Conservation (phyloP, 257 asterid genomes). For the Dorcoceras hygrometricum region DNA sequence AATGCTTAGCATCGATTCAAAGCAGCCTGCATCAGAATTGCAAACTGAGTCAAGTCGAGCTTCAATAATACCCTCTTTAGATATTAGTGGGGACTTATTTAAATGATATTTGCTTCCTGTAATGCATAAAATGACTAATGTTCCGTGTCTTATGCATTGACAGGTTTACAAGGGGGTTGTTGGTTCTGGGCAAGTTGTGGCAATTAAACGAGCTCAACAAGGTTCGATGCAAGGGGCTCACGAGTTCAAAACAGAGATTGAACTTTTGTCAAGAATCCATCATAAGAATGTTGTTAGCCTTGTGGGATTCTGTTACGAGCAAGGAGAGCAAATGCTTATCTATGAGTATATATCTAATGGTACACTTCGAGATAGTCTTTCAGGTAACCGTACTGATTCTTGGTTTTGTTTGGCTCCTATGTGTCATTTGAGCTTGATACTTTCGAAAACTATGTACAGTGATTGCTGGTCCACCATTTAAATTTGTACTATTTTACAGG, state of each 20-base stretch:
- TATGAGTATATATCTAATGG: slow-evolving; percentile 84
- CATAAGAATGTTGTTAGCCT: slow-evolving; percentile 86
- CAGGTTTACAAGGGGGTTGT: slow-evolving; percentile 76
- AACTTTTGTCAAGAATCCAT: slow-evolving; percentile 85
- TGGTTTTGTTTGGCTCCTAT: not conserved
- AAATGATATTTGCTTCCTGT: slow-evolving; percentile 1
- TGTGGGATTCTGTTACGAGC: slow-evolving; percentile 91
- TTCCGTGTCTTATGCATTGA: slow-evolving; percentile 1
- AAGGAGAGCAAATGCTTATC: slow-evolving; percentile 89
- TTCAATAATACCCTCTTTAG: not conserved
- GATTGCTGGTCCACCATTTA: not conserved
- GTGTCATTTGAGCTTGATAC: not conserved
- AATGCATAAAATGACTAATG: not conserved
- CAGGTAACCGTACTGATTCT: slow-evolving; percentile 42
- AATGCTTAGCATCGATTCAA: not conserved
- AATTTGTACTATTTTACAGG: slow-evolving; percentile 31
- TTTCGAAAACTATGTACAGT: not conserved
- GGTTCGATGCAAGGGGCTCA: slow-evolving; percentile 89
- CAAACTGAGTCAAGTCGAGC: not conserved
- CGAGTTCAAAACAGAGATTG: slow-evolving; percentile 90
- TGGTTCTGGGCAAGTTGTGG: slow-evolving; percentile 57
- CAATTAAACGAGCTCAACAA: slow-evolving; percentile 87
- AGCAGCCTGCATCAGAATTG: not conserved
- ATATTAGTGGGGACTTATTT: not conserved
- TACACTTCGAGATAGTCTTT: slow-evolving; percentile 64